Conservation (phyloP, 1,284 basidiomycete species). For the Kwoniella shivajii region DNA sequence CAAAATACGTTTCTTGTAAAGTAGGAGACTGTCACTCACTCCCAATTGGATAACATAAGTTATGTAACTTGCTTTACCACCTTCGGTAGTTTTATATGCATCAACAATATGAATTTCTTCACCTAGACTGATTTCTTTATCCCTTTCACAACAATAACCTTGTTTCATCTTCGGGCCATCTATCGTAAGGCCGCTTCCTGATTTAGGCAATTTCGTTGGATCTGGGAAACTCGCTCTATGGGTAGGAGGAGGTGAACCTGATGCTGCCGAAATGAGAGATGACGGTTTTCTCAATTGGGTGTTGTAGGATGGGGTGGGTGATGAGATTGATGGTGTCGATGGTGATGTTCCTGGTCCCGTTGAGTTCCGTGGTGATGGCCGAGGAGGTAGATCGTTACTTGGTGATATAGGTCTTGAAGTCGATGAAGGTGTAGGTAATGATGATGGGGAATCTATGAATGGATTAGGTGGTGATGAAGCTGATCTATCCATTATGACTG, state of each 20-base stretch:
- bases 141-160: slow-evolving; percentile 51
- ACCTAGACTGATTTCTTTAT: slow-evolving; percentile 47
- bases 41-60: slow-evolving; percentile 91
- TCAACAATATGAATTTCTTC: slow-evolving; percentile 68
- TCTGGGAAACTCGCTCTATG: slow-evolving; percentile 52
- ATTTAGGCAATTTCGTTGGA: slow-evolving; percentile 44
- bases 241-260: slow-evolving; percentile 49
- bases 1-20: not conserved
- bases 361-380: too few species aligned
- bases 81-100: slow-evolving; percentile 89
- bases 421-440: slow-evolving; percentile 5
- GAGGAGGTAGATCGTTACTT: slow-evolving; percentile 12
- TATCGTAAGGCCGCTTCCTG: slow-evolving; percentile 30
- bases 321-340: slow-evolving; percentile 3
- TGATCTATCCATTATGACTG: slow-evolving; percentile 9
- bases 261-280: slow-evolving; percentile 40
- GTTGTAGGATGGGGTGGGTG: slow-evolving; percentile 8
- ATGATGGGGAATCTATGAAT: slow-evolving; percentile 21
- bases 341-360: too few species aligned
- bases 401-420: slow-evolving; percentile 10
- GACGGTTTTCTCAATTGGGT: slow-evolving; percentile 23
- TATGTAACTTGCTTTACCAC: slow-evolving; percentile 85
- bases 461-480: slow-evolving; percentile 24
- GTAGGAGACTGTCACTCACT: slow-evolving; percentile 59
- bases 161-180: slow-evolving; percentile 47